These are phyloP conservation scores for Solanum lignicaule DNA, from an alignment of 257 asterid species.

Conservation along the genomic window DNA sequence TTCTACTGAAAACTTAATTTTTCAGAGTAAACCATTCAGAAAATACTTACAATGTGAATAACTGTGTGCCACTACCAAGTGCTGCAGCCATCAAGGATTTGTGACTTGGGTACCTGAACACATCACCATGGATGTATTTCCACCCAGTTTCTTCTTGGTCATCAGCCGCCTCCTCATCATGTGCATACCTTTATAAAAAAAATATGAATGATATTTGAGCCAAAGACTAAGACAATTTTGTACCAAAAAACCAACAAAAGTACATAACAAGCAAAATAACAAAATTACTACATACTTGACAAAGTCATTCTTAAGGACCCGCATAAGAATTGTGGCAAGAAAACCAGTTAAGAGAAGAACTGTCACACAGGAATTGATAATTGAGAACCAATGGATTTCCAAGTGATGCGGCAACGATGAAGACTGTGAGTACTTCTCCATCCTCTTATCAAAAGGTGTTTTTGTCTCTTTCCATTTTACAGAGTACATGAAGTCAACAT, in stretches of 20 bases:
- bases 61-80: slow-evolving; percentile 22
- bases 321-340: slow-evolving; percentile 22
- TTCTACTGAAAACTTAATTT: not conserved
- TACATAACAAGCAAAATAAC: not conserved
- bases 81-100: slow-evolving; percentile 23
- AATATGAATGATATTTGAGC: not conserved
- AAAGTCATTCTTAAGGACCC: slow-evolving; percentile 24
- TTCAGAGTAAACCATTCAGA: not conserved
- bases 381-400: slow-evolving; percentile 28
- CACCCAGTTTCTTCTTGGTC: slow-evolving; percentile 31
- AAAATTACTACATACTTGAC: slow-evolving; percentile 9
- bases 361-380: slow-evolving; percentile 24
- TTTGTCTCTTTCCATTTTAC: slow-evolving; percentile 26
- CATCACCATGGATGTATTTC: slow-evolving; percentile 31
- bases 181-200: slow-evolving; percentile 12
- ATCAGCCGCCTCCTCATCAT: slow-evolving; percentile 23
- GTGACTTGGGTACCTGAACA: slow-evolving; percentile 18
- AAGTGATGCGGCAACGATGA: slow-evolving; percentile 21
- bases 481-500: slow-evolving; percentile 19
- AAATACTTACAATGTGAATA: slow-evolving; percentile 16
- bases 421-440: slow-evolving; percentile 24
- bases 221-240: not conserved
- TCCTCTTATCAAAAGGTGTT: slow-evolving; percentile 20
- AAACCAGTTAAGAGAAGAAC: slow-evolving; percentile 24
- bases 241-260: not conserved